Base-by-base conservation (phyloP, 306 rosid genomes). In the Canavalia ensiformis region DNA sequence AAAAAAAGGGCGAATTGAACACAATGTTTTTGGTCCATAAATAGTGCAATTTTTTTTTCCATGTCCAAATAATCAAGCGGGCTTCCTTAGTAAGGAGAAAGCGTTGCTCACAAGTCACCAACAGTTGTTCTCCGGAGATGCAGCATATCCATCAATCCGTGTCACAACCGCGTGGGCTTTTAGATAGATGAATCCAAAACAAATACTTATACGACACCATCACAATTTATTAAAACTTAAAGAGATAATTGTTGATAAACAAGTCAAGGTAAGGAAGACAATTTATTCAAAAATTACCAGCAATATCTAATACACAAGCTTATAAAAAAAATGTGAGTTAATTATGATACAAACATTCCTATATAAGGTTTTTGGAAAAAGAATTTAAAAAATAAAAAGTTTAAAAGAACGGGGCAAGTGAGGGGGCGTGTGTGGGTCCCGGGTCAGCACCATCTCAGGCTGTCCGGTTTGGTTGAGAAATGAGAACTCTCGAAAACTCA, bases 391-490 rank as follows among this genome's bases (percentile, higher is more conserved):
- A 2, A 3, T 13, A 0, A 5, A 12, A 63, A 12, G 13, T 6
- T 39, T 31, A 74, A 74, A 73, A 0, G 1, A 2, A 37, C 31
- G 54, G 25, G 25, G 25, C 25, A 37, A 45, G 2, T 4, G 6
- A 18, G 34, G 13, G 58, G 35, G 63, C 41, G 62, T 33, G 83
- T 55, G 86, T 72, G 81, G 83, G 77, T 4, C 81, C 84, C 55
- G 4, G 29, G 41, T 46, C 0, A 76, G 4, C 81, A 76, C 49
- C 65, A 68, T 68, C 55, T 45, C 58, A 77, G 76, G 84, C 77
- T 86, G 88, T 78, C 87, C 83, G 50, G 82, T 86, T 63, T 7
- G 58, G 83, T 82, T 68, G 55, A 65, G 86, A 70, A 71, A 28
- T 65, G 67, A 63, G 86, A 81, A 66, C 11, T 66, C 69, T 77